These are phyloP conservation scores for Phytophthora litchii DNA, from an alignment of 352 stramenopile species.

Conservation along the genomic window DNA sequence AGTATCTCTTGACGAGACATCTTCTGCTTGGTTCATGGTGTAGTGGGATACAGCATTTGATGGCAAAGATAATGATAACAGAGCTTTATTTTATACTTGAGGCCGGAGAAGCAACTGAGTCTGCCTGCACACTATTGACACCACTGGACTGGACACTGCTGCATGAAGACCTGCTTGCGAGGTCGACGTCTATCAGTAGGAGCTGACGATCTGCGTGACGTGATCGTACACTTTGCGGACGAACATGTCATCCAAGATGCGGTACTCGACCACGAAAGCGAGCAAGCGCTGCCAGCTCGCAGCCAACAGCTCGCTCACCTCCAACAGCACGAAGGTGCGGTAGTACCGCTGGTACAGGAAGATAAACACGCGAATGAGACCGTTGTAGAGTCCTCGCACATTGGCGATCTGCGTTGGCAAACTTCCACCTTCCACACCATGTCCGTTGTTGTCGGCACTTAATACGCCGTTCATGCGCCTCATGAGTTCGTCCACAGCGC, in stretches of 20 bases:
- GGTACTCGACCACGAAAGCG: constrained; percentile 66
- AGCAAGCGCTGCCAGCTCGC: constrained; percentile 68
- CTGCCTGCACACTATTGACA: constrained; percentile 4
- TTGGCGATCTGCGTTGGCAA: constrained; percentile 33
- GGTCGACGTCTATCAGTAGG: constrained; percentile 15
- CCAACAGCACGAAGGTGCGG: constrained; percentile 58
- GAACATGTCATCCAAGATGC: constrained; percentile 61
- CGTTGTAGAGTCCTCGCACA: constrained; percentile 62
- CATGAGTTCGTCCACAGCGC: constrained; percentile 68
- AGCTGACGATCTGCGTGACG: constrained; percentile 49
- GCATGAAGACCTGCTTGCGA: not conserved
- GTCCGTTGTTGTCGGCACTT: constrained; percentile 11
- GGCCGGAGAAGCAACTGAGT: constrained; percentile 11
- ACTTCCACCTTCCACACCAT: not conserved
- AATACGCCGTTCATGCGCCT: constrained; percentile 41
- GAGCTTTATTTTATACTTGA: constrained; percentile 36
- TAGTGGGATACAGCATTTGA: not conserved
- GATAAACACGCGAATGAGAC: constrained; percentile 69
- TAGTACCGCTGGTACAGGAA: constrained; percentile 68
- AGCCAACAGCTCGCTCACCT: constrained; percentile 59
- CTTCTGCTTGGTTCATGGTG: not conserved
- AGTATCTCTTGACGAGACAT: constrained; percentile 11
- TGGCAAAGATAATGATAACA: constrained; percentile 21
- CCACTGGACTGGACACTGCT: not conserved
- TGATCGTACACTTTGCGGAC: constrained; percentile 63